These are phyloP conservation scores for Xerocomus spinulosus DNA, from an alignment of 768 basidiomycete species.

Conservation along the genomic window DNA sequence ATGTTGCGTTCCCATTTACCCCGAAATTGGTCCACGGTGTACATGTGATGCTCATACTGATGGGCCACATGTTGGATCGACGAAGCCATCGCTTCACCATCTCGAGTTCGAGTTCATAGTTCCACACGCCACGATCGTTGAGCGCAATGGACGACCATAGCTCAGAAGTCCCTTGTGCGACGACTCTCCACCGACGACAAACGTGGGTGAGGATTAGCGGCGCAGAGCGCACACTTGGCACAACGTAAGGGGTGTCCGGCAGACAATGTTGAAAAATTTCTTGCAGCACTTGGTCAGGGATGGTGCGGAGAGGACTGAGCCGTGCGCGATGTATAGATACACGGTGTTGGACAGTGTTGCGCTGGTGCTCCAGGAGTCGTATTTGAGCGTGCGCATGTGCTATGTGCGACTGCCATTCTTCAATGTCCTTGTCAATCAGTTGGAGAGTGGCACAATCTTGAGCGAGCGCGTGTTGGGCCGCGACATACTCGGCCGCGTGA, in stretches of 20 bases:
- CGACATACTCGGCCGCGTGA: conserved; percentile 14
- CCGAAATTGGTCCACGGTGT: conserved; percentile 18
- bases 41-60: conserved; percentile 22
- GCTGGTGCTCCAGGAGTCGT: conserved; percentile 16
- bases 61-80: conserved; percentile 17
- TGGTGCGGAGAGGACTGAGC: conserved; percentile 25
- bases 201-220: conserved; percentile 32
- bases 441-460: conserved; percentile 14
- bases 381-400: conserved; percentile 13
- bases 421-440: conserved; percentile 13
- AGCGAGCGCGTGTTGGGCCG: conserved; percentile 17
- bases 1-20: neutral
- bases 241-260: conserved; percentile 19
- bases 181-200: conserved; percentile 30
- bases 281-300: conserved; percentile 32
- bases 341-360: conserved; percentile 13
- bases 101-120: conserved; percentile 19
- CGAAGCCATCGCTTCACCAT: conserved; percentile 25
- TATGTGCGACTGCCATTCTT: conserved; percentile 16
- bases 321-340: conserved; percentile 22
- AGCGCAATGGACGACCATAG: conserved; percentile 30
- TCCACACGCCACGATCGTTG: conserved; percentile 29
- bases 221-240: conserved; percentile 19
- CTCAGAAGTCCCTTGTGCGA: conserved; percentile 28
- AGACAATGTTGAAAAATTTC: conserved; percentile 29